Conservation (phyloP, 306 rosid species). For the Abrus pulchellus region DNA sequence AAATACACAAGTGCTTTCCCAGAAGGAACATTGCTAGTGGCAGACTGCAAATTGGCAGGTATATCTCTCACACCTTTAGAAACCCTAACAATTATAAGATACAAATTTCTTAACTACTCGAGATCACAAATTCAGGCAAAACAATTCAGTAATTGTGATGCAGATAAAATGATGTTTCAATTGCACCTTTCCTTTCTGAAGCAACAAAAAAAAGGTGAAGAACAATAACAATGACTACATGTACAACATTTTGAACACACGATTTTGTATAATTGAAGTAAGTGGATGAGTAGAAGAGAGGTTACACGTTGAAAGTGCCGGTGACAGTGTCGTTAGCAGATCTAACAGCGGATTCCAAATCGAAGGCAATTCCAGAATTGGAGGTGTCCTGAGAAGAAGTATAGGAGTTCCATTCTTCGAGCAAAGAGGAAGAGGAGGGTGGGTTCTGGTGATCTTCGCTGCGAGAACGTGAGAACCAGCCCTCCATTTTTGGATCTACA, state of each 20-base stretch:
- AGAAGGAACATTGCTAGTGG: slow-evolving; percentile 85
- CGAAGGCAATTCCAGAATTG: slow-evolving; percentile 64
- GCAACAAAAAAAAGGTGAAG: slow-evolving; percentile 13
- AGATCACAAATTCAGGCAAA: background rate
- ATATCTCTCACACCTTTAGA: slow-evolving; percentile 96
- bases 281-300: background rate
- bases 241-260: background rate
- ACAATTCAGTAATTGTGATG: no score
- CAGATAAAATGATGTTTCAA: no score
- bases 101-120: slow-evolving; percentile 23
- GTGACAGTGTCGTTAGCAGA: slow-evolving; percentile 89
- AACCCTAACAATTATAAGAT: slow-evolving; percentile 60
- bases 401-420: slow-evolving; percentile 89
- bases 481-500: slow-evolving; percentile 60
- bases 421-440: slow-evolving; percentile 64
- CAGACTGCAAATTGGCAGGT: slow-evolving; percentile 85
- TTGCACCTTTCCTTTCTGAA: background rate
- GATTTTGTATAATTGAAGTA: no score
- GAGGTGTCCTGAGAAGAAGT: slow-evolving; percentile 68
- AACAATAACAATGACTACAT: background rate
- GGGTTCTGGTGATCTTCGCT: slow-evolving; percentile 53
- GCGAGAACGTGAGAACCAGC: slow-evolving; percentile 73
- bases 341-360: slow-evolving; percentile 92
- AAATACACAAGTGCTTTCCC: slow-evolving; percentile 94
- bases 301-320: slow-evolving; percentile 88